These are phyloP conservation scores for Senna siamea DNA, from an alignment of 306 rosid genomes.

Conservation along the genomic window DNA sequence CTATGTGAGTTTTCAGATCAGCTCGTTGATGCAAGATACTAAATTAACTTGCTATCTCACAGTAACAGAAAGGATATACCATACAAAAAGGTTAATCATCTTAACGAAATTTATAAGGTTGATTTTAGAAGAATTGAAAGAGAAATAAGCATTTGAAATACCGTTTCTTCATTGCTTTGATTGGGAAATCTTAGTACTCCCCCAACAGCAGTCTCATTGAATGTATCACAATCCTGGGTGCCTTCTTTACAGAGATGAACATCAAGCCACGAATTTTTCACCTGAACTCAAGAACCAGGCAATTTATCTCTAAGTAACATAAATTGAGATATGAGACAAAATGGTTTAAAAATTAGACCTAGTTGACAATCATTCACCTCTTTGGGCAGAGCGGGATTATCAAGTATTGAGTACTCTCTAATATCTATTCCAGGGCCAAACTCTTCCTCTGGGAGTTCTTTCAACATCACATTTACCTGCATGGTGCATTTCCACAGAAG, in stretches of 20 bases:
- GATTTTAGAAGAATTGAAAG: slow-evolving; percentile 13
- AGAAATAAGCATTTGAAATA: slow-evolving; percentile 42
- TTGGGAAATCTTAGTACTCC: slow-evolving; percentile 79
- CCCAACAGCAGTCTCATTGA: slow-evolving; percentile 53
- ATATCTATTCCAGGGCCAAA: slow-evolving; percentile 79
- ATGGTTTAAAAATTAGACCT: slow-evolving; percentile 22
- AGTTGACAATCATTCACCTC: slow-evolving; percentile 50
- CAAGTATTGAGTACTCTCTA: slow-evolving; percentile 87
- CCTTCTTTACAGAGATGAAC: slow-evolving; percentile 87
- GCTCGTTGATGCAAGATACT: slow-evolving; percentile 9
- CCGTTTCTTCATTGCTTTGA: slow-evolving; percentile 83
- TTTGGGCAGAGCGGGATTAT: slow-evolving; percentile 72
- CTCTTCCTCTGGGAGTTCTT: slow-evolving; percentile 75
- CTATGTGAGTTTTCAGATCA: slow-evolving; percentile 5
- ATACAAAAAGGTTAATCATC: background rate
- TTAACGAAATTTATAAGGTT: background rate
- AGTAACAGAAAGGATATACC: background rate
- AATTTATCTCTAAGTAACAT: slow-evolving; percentile 12
- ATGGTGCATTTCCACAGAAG: slow-evolving; percentile 37
- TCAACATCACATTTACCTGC: slow-evolving; percentile 81
- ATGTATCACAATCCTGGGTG: slow-evolving; percentile 56
- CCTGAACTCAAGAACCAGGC: slow-evolving; percentile 54
- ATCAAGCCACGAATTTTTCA: slow-evolving; percentile 84
- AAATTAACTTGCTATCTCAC: slow-evolving; percentile 12
- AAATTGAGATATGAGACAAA: background rate